Percentiles rank a stretch among this genome's conserved stretches.
phyloP scores from a whole-genome alignment of 2,329 filamentous ascomycete species.

The Cordyceps sp. region DNA sequence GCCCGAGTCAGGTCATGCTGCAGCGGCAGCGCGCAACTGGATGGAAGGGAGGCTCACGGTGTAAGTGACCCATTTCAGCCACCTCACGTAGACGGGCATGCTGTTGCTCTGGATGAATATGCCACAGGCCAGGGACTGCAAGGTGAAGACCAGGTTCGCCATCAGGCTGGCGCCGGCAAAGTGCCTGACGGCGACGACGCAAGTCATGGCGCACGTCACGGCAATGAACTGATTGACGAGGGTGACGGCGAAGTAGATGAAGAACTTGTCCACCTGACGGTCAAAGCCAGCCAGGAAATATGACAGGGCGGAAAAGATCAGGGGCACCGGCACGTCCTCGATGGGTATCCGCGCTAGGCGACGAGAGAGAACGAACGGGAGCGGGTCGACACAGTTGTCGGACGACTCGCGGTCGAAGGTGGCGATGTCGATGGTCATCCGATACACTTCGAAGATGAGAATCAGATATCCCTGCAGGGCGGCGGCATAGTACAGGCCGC shows the following conservation, averaged over 20 bases:
- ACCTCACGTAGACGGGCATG: conserved; percentile 62
- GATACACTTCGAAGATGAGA: conserved; percentile 59
- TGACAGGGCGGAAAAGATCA: conserved; percentile 53
- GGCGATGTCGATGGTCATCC: conserved; percentile 57
- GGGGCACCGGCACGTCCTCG: conserved; percentile 57
- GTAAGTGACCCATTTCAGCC: conserved; percentile 46
- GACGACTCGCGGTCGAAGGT: conserved; percentile 61
- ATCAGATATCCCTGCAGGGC: conserved; percentile 63
- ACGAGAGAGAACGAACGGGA: conserved; percentile 54
- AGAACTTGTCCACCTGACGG: conserved; percentile 44
- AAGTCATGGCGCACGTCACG: conserved; percentile 53
- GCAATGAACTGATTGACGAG: conserved; percentile 59
- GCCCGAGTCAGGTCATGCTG: neutral
- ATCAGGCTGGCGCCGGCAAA: conserved; percentile 58
- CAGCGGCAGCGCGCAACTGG: neutral
- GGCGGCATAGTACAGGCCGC: conserved; percentile 54
- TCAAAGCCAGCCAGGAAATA: conserved; percentile 70
- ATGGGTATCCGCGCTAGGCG: conserved; percentile 51
- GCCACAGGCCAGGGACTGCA: conserved; percentile 60
- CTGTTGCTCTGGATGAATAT: conserved; percentile 61
- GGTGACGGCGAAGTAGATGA: conserved; percentile 53
- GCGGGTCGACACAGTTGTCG: conserved; percentile 53
- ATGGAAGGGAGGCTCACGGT: conserved; percentile 1
- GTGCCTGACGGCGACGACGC: conserved; percentile 46
- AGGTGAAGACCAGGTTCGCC: conserved; percentile 54